A percentile compares a stretch with the other conserved stretches of the same genome.
Conservation (phyloP, 2,329 filamentous ascomycete species). For the Lasiodiplodia citricola region DNA sequence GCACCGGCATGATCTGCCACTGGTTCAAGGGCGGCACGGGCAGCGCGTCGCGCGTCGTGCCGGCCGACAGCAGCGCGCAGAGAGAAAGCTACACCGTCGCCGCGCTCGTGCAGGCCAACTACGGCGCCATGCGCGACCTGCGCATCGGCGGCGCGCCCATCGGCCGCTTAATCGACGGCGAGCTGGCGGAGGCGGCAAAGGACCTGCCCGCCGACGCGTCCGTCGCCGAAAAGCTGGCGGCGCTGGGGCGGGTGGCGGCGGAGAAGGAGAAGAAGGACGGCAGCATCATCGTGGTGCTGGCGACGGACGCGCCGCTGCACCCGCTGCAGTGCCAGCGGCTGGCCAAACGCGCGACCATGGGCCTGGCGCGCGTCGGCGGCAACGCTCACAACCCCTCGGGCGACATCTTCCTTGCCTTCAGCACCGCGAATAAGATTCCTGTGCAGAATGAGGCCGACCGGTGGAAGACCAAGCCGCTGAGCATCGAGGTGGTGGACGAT, state of each 20-base stretch:
- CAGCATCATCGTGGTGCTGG: constrained; percentile 65
- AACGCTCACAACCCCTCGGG: constrained; percentile 67
- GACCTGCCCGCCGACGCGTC: constrained; percentile 35
- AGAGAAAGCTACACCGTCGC: constrained; percentile 60
- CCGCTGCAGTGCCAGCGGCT: constrained; percentile 63
- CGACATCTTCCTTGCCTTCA: constrained; percentile 71
- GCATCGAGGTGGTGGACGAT: constrained; percentile 60
- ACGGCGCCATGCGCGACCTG: constrained; percentile 63
- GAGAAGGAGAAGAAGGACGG: constrained; percentile 62
- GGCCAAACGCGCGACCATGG: constrained; percentile 66
- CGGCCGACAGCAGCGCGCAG: constrained; percentile 30
- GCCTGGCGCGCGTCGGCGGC: constrained; percentile 65
- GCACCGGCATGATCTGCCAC: constrained; percentile 71
- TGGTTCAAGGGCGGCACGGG: constrained; percentile 72
- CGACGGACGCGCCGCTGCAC: constrained; percentile 66
- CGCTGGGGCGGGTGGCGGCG: constrained; percentile 37
- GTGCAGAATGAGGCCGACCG: constrained; percentile 47
- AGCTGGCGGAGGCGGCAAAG: constrained; percentile 48
- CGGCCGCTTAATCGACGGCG: constrained; percentile 59
- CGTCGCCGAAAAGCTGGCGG: constrained; percentile 36
- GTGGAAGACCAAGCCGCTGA: constrained; percentile 49
- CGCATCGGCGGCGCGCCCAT: constrained; percentile 66
- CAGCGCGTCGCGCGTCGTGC: constrained; percentile 62
- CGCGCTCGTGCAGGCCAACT: constrained; percentile 70
- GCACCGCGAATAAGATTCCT: constrained; percentile 61